Evolutionary conservation across 2,329 filamentous ascomycete genomes (phyloP).

Genomic region (Ophiocordyceps sinensis): DNA sequence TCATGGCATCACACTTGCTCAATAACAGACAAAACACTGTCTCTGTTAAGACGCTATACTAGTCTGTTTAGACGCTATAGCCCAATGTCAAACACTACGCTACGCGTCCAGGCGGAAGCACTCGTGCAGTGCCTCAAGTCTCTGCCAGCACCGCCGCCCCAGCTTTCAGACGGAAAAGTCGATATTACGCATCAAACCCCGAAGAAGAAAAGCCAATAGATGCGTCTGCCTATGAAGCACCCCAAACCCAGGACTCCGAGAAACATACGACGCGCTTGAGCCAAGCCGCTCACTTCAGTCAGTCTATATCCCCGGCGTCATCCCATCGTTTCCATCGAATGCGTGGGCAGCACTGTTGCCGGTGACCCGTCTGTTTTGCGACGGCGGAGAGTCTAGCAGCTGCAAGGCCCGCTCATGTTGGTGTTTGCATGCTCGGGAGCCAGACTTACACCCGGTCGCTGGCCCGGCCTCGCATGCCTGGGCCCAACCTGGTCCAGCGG

Average conservation of each 20-base stretch:
- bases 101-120: background rate
- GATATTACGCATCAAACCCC: constrained; percentile 6
- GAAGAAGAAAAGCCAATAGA: constrained; percentile 17
- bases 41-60: too few species aligned
- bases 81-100: background rate
- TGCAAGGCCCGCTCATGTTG: constrained; percentile 39
- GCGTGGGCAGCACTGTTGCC: constrained; percentile 2
- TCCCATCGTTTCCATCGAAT: constrained; percentile 9
- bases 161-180: constrained; percentile 1
- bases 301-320: constrained; percentile 11
- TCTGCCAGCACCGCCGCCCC: background rate
- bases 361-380: constrained; percentile 1
- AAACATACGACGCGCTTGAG: constrained; percentile 20
- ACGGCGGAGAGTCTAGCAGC: constrained; percentile 27
- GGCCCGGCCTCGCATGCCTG: constrained; percentile 58
- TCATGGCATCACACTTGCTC: too few species aligned
- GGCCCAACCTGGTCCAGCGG: constrained; percentile 94
- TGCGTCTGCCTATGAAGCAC: constrained; percentile 19
- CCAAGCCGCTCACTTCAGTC: constrained; percentile 13
- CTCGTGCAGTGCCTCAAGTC: background rate
- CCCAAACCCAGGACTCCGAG: constrained; percentile 26
- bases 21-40: background rate
- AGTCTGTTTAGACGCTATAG: background rate
- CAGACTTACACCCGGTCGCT: constrained; percentile 44
- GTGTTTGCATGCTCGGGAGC: constrained; percentile 43